phyloP scores from a whole-genome alignment of 352 stramenopile genomes.

The Peronospora tabacina region DNA sequence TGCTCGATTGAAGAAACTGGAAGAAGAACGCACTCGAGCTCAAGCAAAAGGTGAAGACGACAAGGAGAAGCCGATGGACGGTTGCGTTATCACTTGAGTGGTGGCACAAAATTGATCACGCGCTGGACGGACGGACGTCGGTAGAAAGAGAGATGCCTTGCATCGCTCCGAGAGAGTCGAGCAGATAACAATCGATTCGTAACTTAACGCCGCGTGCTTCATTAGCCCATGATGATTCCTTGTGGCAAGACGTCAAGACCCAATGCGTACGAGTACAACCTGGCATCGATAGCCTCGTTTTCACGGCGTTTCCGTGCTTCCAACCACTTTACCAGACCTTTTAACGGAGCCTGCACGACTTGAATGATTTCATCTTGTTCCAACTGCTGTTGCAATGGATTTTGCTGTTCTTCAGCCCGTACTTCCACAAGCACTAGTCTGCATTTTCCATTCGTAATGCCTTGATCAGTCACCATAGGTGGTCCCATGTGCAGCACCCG shows the following conservation, averaged over 20 bases:
- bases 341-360: constrained; percentile 48
- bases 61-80: constrained; percentile 8
- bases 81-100: constrained; percentile 31
- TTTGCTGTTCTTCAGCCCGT: constrained; percentile 31
- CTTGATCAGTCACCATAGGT: constrained; percentile 77
- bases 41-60: constrained; percentile 7
- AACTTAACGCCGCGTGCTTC: constrained; percentile 4
- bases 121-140: background rate
- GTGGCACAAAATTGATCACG: constrained; percentile 2
- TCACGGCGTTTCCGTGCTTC: constrained; percentile 29
- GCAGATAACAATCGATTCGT: constrained; percentile 28
- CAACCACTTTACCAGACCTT: constrained; percentile 62
- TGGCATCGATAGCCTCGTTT: constrained; percentile 45
- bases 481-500: constrained; percentile 61
- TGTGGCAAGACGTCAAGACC: constrained; percentile 34
- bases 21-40: constrained; percentile 37
- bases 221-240: constrained; percentile 8
- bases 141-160: constrained; percentile 2
- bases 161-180: background rate
- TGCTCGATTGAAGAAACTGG: constrained; percentile 44
- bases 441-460: constrained; percentile 67
- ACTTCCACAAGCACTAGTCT: constrained; percentile 59
- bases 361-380: constrained; percentile 70
- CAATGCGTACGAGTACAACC: constrained; percentile 53
- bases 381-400: constrained; percentile 33